These are phyloP conservation scores for Cordia subcordata DNA, from an alignment of 257 asterid genomes.

Conservation along the genomic window DNA sequence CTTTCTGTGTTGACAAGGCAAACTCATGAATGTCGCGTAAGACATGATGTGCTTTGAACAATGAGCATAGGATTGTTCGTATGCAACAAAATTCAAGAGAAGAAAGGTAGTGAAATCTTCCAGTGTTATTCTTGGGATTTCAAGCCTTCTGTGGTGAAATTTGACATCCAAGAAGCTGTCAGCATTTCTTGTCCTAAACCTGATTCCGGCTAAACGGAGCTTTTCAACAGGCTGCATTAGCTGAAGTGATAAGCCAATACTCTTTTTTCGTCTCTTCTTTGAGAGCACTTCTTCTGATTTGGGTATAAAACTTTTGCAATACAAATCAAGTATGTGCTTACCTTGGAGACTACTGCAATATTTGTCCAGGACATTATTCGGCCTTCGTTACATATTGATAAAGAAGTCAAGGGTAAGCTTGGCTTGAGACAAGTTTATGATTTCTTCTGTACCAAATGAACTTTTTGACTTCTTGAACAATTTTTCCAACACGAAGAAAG, in stretches of 20 bases:
- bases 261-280: neutral
- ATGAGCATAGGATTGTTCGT: neutral
- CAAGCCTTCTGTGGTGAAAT: neutral
- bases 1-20: neutral
- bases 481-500: conserved; percentile 1
- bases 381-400: neutral
- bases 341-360: neutral
- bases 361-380: neutral
- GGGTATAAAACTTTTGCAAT: neutral
- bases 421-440: neutral
- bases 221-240: neutral
- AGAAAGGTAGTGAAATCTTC: conserved; percentile 3
- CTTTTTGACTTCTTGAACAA: neutral
- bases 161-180: conserved; percentile 3
- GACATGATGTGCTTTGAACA: neutral
- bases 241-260: neutral
- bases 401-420: neutral
- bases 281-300: neutral
- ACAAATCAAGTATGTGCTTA: conserved; percentile 2
- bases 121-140: neutral
- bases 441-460: neutral
- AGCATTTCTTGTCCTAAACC: neutral
- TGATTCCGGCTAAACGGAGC: neutral
- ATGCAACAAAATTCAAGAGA: neutral
- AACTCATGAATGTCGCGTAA: neutral